phyloP scores from a whole-genome alignment of 106 monocot genomes.

The Phalaenopsis equestris region DNA sequence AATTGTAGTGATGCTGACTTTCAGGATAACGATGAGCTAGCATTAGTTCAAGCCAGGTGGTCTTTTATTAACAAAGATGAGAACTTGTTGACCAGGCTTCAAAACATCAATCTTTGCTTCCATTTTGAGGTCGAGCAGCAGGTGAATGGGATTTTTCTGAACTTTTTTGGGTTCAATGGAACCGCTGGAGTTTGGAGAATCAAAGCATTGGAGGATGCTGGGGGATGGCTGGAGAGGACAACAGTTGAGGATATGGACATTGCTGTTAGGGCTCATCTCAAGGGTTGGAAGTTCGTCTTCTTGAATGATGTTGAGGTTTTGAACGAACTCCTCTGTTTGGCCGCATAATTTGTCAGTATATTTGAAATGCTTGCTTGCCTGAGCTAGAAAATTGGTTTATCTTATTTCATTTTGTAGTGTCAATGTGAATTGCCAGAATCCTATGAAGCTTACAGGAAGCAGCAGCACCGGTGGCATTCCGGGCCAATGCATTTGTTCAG shows the following conservation, averaged over 20 bases:
- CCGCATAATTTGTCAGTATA: neutral
- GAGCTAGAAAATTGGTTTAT: neutral
- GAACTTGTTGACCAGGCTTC: slow-evolving; percentile 88
- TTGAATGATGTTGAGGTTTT: slow-evolving; percentile 94
- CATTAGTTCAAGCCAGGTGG: slow-evolving; percentile 88
- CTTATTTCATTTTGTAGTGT: neutral
- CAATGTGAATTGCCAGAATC: slow-evolving; percentile 91
- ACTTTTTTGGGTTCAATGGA: slow-evolving; percentile 98
- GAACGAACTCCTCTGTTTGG: neutral
- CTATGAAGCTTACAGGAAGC: slow-evolving; percentile 87
- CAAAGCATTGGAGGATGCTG: slow-evolving; percentile 82
- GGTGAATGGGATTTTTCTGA: slow-evolving; percentile 84
- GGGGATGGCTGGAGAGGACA: slow-evolving; percentile 96
- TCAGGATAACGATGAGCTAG: slow-evolving; percentile 82
- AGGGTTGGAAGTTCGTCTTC: slow-evolving; percentile 91
- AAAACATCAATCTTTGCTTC: slow-evolving; percentile 96
- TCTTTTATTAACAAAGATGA: slow-evolving; percentile 97
- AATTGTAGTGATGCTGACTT: neutral
- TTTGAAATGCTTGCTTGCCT: slow-evolving; percentile 10
- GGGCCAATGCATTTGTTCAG: slow-evolving; percentile 94
- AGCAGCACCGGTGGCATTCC: slow-evolving; percentile 94
- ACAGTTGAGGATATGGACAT: slow-evolving; percentile 21
- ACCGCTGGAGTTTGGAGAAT: slow-evolving; percentile 98
- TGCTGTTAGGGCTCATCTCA: slow-evolving; percentile 30
- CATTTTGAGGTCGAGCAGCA: slow-evolving; percentile 99